Evolutionary conservation across 1,284 basidiomycete species (phyloP).

Genomic region (Sanguinoderma infundibulare): DNA sequence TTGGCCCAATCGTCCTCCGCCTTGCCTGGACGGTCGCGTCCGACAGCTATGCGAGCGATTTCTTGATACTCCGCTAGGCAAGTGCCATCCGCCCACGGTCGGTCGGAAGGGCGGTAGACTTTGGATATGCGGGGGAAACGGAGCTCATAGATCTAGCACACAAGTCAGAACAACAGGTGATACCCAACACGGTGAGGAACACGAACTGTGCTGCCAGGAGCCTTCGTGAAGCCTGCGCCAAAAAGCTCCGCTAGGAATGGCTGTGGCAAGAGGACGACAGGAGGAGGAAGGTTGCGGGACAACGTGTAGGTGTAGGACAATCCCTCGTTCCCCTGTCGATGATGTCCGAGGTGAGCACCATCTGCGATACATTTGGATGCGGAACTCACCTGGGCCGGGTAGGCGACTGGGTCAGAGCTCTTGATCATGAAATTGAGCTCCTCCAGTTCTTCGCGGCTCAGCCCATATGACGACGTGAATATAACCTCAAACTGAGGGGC

Average conservation of each 20-base stretch:
- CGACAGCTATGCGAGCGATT: conserved; percentile 55
- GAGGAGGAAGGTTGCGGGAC: conserved; percentile 51
- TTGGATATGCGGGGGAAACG: conserved; percentile 83
- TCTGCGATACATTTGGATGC: background rate
- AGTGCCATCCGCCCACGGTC: conserved; percentile 63
- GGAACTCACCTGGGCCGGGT: conserved; percentile 14
- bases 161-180: conserved; percentile 8
- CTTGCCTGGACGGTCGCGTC: conserved; percentile 49
- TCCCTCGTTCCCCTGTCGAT: conserved; percentile 11
- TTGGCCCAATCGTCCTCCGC: conserved; percentile 45
- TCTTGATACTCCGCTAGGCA: conserved; percentile 51
- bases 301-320: conserved; percentile 61
- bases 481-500: conserved; percentile 70
- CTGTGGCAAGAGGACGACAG: conserved; percentile 58
- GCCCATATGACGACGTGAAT: conserved; percentile 78
- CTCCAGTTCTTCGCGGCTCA: conserved; percentile 68
- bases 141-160: conserved; percentile 72
- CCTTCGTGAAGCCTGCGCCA: conserved; percentile 82
- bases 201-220: conserved; percentile 57
- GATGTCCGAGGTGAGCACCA: background rate
- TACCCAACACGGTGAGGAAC: background rate
- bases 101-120: conserved; percentile 60
- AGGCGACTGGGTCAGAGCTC: conserved; percentile 46
- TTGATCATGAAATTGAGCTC: conserved; percentile 70
- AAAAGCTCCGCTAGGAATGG: conserved; percentile 77